Evolutionary conservation across 1,284 basidiomycete species (phyloP).

Genomic region (Trametes polyzona): DNA sequence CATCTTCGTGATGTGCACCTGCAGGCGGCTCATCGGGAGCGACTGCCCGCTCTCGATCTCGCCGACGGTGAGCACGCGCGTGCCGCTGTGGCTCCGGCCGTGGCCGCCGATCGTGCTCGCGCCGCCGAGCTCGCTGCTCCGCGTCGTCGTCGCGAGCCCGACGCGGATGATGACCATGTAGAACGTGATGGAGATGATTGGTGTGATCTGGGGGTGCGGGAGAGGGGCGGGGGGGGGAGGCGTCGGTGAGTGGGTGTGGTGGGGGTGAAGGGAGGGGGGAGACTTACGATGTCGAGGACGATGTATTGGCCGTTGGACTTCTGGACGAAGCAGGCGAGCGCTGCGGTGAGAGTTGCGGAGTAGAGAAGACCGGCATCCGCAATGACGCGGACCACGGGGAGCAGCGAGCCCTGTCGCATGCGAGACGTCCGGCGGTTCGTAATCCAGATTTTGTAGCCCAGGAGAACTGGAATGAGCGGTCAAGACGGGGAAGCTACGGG

Average conservation of each 20-base stretch:
- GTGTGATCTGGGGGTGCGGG: conserved; percentile 12
- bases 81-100: neutral
- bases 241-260: neutral
- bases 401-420: conserved; percentile 11
- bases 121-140: neutral
- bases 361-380: conserved; percentile 29
- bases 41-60: conserved; percentile 2
- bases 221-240: neutral
- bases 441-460: conserved; percentile 18
- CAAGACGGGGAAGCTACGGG: neutral
- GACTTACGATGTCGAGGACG: conserved; percentile 30
- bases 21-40: conserved; percentile 19
- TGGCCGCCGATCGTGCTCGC: neutral
- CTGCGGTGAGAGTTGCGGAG: conserved; percentile 25
- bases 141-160: conserved; percentile 7
- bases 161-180: conserved; percentile 31
- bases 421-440: conserved; percentile 4
- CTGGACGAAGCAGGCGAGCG: conserved; percentile 22
- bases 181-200: conserved; percentile 25
- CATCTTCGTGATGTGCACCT: conserved; percentile 29
- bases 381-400: conserved; percentile 28
- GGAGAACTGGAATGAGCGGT: conserved; percentile 1
- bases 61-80: conserved; percentile 6
- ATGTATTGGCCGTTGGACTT: conserved; percentile 26
- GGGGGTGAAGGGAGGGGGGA: neutral